Conservation (phyloP, 2,329 filamentous ascomycete genomes). For the Talaromyces amestolkiae region DNA sequence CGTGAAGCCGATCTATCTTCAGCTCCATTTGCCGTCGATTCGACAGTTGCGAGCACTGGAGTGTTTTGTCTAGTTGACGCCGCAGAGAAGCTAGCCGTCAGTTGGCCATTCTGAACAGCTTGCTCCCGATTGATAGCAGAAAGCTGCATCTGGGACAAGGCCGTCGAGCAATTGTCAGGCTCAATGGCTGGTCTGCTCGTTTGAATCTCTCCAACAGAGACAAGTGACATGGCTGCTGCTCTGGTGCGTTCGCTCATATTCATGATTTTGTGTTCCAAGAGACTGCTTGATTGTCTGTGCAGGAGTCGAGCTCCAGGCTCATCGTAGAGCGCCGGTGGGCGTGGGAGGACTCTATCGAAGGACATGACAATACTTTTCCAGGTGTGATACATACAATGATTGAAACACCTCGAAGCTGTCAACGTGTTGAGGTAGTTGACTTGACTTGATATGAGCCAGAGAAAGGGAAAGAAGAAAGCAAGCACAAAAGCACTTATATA, state of each 20-base stretch:
- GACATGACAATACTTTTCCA: constrained; percentile 34
- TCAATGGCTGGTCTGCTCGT: background rate
- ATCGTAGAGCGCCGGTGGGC: constrained; percentile 43
- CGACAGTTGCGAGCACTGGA: background rate
- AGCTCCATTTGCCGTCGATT: background rate
- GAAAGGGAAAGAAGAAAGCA: constrained; percentile 16
- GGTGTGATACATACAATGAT: constrained; percentile 2
- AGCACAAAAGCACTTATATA: constrained; percentile 28
- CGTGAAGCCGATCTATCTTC: constrained; percentile 32
- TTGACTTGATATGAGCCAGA: background rate
- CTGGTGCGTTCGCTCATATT: constrained; percentile 27
- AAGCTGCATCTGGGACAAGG: constrained; percentile 25
- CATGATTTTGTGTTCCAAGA: constrained; percentile 45
- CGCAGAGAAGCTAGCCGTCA: constrained; percentile 18
- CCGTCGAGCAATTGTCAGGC: constrained; percentile 11
- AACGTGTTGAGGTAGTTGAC: constrained; percentile 16
- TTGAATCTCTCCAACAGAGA: background rate
- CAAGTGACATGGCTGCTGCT: constrained; percentile 8
- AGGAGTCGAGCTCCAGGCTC: constrained; percentile 34
- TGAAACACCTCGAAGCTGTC: constrained; percentile 16
- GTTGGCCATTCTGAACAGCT: constrained; percentile 23
- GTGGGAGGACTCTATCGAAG: constrained; percentile 50
- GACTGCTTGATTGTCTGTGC: constrained; percentile 33
- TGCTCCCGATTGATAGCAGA: constrained; percentile 29
- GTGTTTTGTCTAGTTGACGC: constrained; percentile 9